Conservation (phyloP, 2,329 filamentous ascomycete genomes). For the Lachnellula arida region DNA sequence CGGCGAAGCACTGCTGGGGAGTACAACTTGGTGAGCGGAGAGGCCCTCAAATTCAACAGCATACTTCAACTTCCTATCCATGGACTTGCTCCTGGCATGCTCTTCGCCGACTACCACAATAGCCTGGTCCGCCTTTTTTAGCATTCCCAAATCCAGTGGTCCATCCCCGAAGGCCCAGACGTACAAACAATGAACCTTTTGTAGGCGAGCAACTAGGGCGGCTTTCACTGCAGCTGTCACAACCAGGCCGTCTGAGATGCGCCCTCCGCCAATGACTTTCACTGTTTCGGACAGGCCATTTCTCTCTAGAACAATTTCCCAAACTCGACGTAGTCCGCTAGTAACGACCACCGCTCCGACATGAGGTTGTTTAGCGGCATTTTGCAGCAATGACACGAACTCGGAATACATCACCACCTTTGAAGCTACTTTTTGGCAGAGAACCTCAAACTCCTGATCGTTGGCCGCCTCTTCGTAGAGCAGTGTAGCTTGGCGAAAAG, state of each 20-base stretch:
- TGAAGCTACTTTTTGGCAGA: constrained; percentile 43
- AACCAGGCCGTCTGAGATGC: constrained; percentile 43
- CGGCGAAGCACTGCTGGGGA: constrained; percentile 37
- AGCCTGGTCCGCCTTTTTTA: constrained; percentile 47
- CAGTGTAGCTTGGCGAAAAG: constrained; percentile 50
- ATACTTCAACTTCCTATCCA: constrained; percentile 42
- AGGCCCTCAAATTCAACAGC: constrained; percentile 41
- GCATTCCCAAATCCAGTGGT: constrained; percentile 53
- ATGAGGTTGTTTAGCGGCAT: constrained; percentile 30
- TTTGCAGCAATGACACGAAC: constrained; percentile 41
- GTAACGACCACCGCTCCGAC: constrained; percentile 49
- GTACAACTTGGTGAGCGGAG: constrained; percentile 41
- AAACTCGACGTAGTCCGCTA: constrained; percentile 48
- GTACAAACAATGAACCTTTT: constrained; percentile 30
- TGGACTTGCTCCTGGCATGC: constrained; percentile 43
- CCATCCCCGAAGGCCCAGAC: constrained; percentile 60
- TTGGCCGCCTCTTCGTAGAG: constrained; percentile 45
- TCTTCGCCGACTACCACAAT: constrained; percentile 51
- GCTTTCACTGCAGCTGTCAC: constrained; percentile 49
- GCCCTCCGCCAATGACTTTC: constrained; percentile 49
- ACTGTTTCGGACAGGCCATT: constrained; percentile 39
- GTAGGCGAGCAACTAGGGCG: constrained; percentile 40
- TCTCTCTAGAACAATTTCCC: constrained; percentile 48
- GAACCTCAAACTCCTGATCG: constrained; percentile 37
- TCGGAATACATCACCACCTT: constrained; percentile 43